These are phyloP conservation scores for Diphasiastrum complanatum DNA, from an alignment of 83 land plant species.

Conservation along the genomic window DNA sequence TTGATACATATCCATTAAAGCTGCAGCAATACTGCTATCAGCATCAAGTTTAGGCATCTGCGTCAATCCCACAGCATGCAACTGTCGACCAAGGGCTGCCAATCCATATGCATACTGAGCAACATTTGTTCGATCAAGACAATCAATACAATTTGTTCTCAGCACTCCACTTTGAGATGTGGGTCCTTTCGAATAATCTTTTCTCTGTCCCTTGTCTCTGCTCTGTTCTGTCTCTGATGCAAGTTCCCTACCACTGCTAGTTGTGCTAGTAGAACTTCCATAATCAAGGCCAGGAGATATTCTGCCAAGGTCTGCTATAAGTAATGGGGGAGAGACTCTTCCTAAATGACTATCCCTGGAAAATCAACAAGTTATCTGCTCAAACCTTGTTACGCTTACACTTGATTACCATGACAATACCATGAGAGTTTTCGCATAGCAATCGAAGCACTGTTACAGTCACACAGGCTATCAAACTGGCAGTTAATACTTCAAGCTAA, in stretches of 20 bases:
- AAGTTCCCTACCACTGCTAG: conserved; percentile 10
- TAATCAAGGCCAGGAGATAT: no score
- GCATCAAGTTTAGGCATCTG: conserved; percentile 71
- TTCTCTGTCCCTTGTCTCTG: conserved; percentile 7
- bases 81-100: conserved; percentile 83
- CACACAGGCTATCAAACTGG: no score
- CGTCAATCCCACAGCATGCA: conserved; percentile 75
- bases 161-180: conserved; percentile 79
- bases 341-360: no score
- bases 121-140: conserved; percentile 96
- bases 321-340: no score
- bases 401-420: no score
- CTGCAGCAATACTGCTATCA: conserved; percentile 79
- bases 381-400: no score
- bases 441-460: no score
- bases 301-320: no score
- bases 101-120: conserved; percentile 98
- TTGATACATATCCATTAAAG: conserved; percentile 93
- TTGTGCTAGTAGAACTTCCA: no score
- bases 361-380: no score
- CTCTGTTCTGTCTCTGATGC: conserved; percentile 21
- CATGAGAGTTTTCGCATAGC: no score
- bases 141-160: conserved; percentile 94
- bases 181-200: conserved; percentile 28
- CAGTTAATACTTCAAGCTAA: no score